Evolutionary conservation across 768 basidiomycete species (phyloP), one percentile per base, ranked within the genome.

Genomic region (Collybiopsis luxurians): DNA sequence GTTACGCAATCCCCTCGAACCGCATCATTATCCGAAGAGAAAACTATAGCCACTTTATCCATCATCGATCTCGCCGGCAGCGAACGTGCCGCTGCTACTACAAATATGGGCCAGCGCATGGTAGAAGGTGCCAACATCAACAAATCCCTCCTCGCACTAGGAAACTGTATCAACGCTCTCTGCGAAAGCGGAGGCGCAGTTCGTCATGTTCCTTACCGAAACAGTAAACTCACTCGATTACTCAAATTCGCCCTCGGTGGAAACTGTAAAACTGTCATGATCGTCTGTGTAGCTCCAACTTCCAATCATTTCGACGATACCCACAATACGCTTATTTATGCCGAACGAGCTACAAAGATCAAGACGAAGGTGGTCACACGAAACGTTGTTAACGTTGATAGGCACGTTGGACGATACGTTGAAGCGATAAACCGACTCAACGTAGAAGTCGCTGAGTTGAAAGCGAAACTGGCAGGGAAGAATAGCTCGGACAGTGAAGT

Each of bases 191-290:
- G 92, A 5, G 90, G 90, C 27, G 88, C 89, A 26, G 70, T 85
- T 57, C 90, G 91, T 34, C 97, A 98, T 69, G 81, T 99, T 12
- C 97, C 97, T 0, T 99, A 98, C 72, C 85, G 97, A 55, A 97
- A 99, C 75, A 94, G 92, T 79, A 99, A 99, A 73, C 89, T 99
- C 61, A 99, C 97, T 0, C 90, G 97, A 42, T 74, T 98, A 44
- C 87, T 98, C 67, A 98, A 98, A 72, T 98, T 98, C 77, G 95
- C 96, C 1, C 83, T 98, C 47, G 96, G 96, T 1, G 97, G 97
- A 5, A 98, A 98, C 71, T 99, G 97, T 82, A 93, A 96, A 74
- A 99, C 97, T 1, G 95, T 97, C 67, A 99, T 98, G 97, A 93
- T 98, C 61, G 96, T 98, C 59, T 98, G 97, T 69, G 79, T 99